phyloP scores from a whole-genome alignment of 306 rosid genomes.

The Canavalia gladiata region DNA sequence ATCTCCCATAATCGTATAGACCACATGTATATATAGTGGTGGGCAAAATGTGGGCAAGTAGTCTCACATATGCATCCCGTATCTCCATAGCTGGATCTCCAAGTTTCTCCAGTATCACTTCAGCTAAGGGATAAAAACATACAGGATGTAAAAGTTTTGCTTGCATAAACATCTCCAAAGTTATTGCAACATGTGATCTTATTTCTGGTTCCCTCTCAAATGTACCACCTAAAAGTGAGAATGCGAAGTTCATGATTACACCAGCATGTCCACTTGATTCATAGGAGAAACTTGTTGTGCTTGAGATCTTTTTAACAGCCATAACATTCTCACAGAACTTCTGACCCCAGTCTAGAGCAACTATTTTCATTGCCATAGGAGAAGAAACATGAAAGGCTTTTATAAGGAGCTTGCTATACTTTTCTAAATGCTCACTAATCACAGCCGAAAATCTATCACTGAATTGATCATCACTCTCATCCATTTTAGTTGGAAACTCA shows the following conservation, averaged over 20 bases:
- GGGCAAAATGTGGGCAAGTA: conserved; percentile 81
- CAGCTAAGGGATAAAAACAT: conserved; percentile 77
- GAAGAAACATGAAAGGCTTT: conserved; percentile 81
- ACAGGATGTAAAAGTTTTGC: conserved; percentile 83
- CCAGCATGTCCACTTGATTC: conserved; percentile 62
- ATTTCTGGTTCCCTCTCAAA: conserved; percentile 86
- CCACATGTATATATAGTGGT: conserved; percentile 83
- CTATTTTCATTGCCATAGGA: conserved; percentile 81
- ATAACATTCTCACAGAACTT: conserved; percentile 77
- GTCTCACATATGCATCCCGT: conserved; percentile 67
- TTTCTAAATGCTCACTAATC: conserved; percentile 70
- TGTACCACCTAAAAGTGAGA: conserved; percentile 76
- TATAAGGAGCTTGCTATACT: conserved; percentile 62
- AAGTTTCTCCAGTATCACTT: conserved; percentile 81
- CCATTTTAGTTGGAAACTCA: conserved; percentile 51
- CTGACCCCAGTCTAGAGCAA: conserved; percentile 74
- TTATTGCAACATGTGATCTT: conserved; percentile 77
- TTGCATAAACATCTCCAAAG: conserved; percentile 81
- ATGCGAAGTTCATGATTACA: conserved; percentile 66
- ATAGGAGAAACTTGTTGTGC: conserved; percentile 50
- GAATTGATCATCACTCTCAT: conserved; percentile 46
- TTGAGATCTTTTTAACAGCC: conserved; percentile 57
- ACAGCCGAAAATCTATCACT: conserved; percentile 53
- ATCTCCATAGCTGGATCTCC: conserved; percentile 87
- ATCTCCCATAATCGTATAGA: conserved; percentile 68